Conservation (phyloP, 2,329 filamentous ascomycete species). For the Stagonosporopsis chrysanthemi region DNA sequence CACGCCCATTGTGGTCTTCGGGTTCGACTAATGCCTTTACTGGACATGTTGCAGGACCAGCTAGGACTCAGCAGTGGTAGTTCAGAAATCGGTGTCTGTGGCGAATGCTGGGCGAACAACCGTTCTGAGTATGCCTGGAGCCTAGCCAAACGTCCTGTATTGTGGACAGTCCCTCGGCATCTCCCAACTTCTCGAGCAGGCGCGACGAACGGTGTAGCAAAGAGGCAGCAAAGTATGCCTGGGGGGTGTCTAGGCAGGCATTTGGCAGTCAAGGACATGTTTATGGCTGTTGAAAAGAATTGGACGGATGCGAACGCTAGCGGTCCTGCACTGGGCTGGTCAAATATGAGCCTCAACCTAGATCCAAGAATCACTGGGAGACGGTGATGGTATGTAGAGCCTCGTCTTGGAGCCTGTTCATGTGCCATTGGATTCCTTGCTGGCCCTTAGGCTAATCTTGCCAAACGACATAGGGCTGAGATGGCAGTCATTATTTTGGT, state of each 20-base stretch:
- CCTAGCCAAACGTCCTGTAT: constrained; percentile 54
- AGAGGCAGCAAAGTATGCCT: constrained; percentile 32
- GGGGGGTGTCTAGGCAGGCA: constrained; percentile 45
- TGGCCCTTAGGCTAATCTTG: constrained; percentile 1
- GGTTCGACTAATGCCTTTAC: constrained; percentile 68
- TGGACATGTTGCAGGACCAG: constrained; percentile 66
- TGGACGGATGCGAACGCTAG: constrained; percentile 41
- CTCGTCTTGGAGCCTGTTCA: not conserved
- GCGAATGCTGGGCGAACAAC: constrained; percentile 53
- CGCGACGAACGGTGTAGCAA: constrained; percentile 22
- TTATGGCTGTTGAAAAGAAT: constrained; percentile 49
- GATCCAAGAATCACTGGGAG: constrained; percentile 16
- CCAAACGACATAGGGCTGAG: constrained; percentile 1
- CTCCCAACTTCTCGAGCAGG: constrained; percentile 29
- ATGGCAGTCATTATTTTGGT: not conserved
- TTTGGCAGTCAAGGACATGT: constrained; percentile 47
- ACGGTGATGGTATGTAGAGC: not conserved
- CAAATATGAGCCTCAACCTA: constrained; percentile 12
- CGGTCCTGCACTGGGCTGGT: constrained; percentile 22
- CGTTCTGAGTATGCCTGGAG: constrained; percentile 55
- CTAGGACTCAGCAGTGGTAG: constrained; percentile 45
- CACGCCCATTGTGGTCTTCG: constrained; percentile 77
- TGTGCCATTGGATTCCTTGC: not conserved
- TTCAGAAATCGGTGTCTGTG: constrained; percentile 54
- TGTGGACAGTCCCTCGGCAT: constrained; percentile 48